Base-by-base conservation (phyloP, 2,329 filamentous ascomycete genomes). In the Verticillium tricorpus region DNA sequence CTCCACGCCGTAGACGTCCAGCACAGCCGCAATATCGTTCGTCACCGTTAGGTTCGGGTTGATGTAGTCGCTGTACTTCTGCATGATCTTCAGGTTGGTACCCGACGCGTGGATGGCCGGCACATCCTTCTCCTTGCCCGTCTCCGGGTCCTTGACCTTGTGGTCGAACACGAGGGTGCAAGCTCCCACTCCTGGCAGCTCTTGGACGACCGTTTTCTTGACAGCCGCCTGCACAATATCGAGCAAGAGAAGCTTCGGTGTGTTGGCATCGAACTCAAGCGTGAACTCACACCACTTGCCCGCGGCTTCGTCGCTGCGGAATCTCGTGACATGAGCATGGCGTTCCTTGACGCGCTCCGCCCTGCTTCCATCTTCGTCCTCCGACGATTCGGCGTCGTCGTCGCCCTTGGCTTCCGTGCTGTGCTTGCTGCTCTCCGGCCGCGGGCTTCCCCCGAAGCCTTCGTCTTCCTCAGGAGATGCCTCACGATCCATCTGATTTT, bases 161-260 rank as follows among this genome's bases (percentile, higher is more conserved):
- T 90, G 87, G 52, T 85, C 78, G 14, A 82, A 77, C 56, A 89
- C 88, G 64, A 86, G 83, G 15, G 88, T 88, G 73, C 92, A 96
- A 58, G 84, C 80, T 17, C 86, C 86, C 56, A 99, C 86, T 34
- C 90, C 89, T 0, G 86, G 81, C 63, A 98, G 93, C 70, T 93
- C 90, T 73, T 97, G 94, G 66, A 99, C 90, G 60, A 97, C 87
- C 0, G 93, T 89, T 70, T 87, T 87, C 66, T 86, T 86, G 60
- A 92, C 87, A 14, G 91, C 91, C 17, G 88, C 84, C 75, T 98
- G 93, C 60, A 98, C 91, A 62, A 98, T 82, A 69, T 91, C 91
- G 62, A 98, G 87, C 85, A 99, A 95, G 63, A 99, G 85, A 57
- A 99, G 84, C 79, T 99, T 99, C 66, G 94, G 91, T 15, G 90